Conservation (phyloP, 768 basidiomycete genomes). For the Russula griseocarnosa region DNA sequence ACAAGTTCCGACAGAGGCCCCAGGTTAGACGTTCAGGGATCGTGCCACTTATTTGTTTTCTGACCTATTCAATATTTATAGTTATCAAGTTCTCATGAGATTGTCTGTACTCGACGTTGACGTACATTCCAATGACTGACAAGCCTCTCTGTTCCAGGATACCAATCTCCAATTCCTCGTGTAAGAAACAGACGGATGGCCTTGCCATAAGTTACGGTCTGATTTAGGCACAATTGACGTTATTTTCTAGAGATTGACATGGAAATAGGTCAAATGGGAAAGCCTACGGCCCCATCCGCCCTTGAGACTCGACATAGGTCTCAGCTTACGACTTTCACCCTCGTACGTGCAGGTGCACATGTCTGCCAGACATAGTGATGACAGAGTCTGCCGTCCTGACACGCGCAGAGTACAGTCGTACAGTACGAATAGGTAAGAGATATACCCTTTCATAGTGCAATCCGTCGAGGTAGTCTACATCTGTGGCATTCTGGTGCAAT, state of each 20-base stretch:
- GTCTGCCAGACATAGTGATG: background rate
- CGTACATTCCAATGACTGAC: background rate
- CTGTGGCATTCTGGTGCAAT: too few species aligned
- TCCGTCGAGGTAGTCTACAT: too few species aligned
- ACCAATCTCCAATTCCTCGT: background rate
- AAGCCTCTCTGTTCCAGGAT: background rate
- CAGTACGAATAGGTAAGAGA: too few species aligned
- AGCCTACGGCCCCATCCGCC: too few species aligned
- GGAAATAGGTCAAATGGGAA: background rate
- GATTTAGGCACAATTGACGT: too few species aligned
- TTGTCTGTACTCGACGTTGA: background rate
- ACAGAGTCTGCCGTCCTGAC: too few species aligned
- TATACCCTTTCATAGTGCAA: too few species aligned
- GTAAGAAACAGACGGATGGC: background rate
- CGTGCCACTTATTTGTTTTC: background rate
- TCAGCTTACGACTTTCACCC: too few species aligned
- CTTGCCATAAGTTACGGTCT: background rate
- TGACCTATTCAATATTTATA: background rate
- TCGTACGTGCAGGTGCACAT: background rate
- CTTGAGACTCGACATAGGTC: background rate
- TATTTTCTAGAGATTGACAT: background rate
- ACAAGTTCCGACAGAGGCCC: background rate
- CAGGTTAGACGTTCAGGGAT: background rate
- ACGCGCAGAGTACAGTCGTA: background rate
- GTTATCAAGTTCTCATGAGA: slow-evolving; percentile 11